Conservation (phyloP, 2,329 filamentous ascomycete genomes). For the Aspergillus sp. region DNA sequence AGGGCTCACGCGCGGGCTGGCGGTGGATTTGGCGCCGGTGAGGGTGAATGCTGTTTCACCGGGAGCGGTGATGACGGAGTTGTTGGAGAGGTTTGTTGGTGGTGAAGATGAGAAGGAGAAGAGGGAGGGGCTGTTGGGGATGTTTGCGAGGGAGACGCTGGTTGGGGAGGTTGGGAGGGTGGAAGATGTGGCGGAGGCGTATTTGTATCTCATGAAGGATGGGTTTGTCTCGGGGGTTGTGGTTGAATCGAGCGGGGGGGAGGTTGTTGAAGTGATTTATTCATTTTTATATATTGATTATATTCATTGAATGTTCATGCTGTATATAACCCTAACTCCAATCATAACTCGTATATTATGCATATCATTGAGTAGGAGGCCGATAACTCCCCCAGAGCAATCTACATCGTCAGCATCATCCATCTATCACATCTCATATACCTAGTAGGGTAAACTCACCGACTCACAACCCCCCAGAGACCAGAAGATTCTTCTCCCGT, state of each 20-base stretch:
- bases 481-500: slow-evolving; percentile 9
- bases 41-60: slow-evolving; percentile 40
- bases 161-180: slow-evolving; percentile 21
- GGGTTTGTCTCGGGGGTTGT: slow-evolving; percentile 32
- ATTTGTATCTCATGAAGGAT: slow-evolving; percentile 43
- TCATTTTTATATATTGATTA: too few species aligned
- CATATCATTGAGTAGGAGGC: too few species aligned
- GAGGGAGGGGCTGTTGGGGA: slow-evolving; percentile 23
- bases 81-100: slow-evolving; percentile 24
- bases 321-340: too few species aligned
- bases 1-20: slow-evolving; percentile 32
- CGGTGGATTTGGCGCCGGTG: slow-evolving; percentile 39
- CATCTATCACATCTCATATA: too few species aligned
- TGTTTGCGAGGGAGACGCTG: slow-evolving; percentile 13
- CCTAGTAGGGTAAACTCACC: too few species aligned
- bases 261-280: slow-evolving; percentile 18
- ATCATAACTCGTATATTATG: too few species aligned
- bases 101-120: slow-evolving; percentile 1
- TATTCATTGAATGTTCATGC: too few species aligned
- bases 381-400: too few species aligned
- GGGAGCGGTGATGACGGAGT: slow-evolving; percentile 37
- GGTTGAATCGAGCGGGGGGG: slow-evolving; percentile 33
- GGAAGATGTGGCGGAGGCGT: slow-evolving; percentile 41
- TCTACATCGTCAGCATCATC: too few species aligned
- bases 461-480: background rate